Base-by-base conservation (phyloP, 176 grass and related monocot genomes). In the Saccharum officinarum region DNA sequence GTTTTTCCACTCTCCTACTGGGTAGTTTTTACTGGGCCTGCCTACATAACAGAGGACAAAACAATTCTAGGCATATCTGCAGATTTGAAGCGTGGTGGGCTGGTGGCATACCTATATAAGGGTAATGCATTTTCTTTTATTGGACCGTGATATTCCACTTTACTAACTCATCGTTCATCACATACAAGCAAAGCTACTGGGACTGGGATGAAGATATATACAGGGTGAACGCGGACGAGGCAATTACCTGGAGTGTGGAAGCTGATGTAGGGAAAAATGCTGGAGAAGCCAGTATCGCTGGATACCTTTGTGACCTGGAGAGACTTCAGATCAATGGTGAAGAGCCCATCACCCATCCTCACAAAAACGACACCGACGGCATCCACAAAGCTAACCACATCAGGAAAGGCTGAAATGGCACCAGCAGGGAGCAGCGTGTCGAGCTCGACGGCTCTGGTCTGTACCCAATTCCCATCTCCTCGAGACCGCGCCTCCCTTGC, bases 181-280 rank as follows among this genome's bases (percentile, higher is more conserved):
- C 40, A 67, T 9, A 46, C 77, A 68, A 41, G 23, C 25, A 37
- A 42, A 37, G 14, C 10, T 41, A 67, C 31, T 30, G 20, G 23
- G 50, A 54, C 17, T 20, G 18, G 1, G 17, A 55, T 15, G 44
- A 22, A 44, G 10, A 7, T 1, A 20, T n/a, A n/a, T 2, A 22
- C 25, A 50, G 22, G 60, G 6, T 3, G 8, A 59, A 7, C 8
- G 0, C 14, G 0, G 28, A 31, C 37, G 22, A 63, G 20, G 38
- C 23, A 47, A 60, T 18, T 66, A 86, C 77, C 85, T 67, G 77
- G 65, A 30, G 69, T 74, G 57, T 80, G 15, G 69, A 87, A 87
- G 69, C 57, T 67, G 15, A 28, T 66, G 77, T 74, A 67, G 44
- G 85, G 85, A 37, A 80, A 30, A 62, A 73, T 38, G 4, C 13